phyloP scores from a whole-genome alignment of 208 protist genomes.

The Sergeia podlipaevii region DNA sequence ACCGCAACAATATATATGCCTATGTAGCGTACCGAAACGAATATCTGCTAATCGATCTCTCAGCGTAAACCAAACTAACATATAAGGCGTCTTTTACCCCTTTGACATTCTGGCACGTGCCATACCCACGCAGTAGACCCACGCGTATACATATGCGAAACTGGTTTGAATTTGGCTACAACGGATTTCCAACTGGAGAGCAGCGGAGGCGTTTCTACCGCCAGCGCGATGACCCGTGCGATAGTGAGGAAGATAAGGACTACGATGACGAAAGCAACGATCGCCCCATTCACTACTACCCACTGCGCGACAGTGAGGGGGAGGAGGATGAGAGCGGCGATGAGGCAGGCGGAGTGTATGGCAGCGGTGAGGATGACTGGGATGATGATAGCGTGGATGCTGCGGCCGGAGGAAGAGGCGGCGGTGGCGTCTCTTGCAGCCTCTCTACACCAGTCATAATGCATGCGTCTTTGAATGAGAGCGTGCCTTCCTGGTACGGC shows the following conservation, averaged over 20 bases:
- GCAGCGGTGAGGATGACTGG: neutral
- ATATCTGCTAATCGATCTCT: too few relatives aligned
- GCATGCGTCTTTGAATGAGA: conserved; percentile 32
- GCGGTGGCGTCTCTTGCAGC: conserved; percentile 24
- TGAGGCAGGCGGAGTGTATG: neutral
- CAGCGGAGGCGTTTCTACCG: conserved; percentile 76
- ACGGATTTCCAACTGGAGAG: conserved; percentile 74
- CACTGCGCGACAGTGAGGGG: conserved; percentile 44
- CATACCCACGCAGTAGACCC: too few relatives aligned
- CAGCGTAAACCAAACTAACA: too few relatives aligned
- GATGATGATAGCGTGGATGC: conserved; percentile 1
- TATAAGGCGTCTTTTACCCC: too few relatives aligned
- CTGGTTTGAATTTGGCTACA: conserved; percentile 85
- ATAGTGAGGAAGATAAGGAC: conserved; percentile 78
- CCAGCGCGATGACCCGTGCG: conserved; percentile 80
- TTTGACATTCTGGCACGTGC: too few relatives aligned
- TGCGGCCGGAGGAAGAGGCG: conserved; percentile 1
- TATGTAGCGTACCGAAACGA: too few relatives aligned
- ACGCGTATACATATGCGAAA: too few relatives aligned
- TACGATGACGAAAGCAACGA: conserved; percentile 67
- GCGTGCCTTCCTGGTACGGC: conserved; percentile 29
- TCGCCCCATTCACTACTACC: conserved; percentile 64
- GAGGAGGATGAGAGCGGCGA: conserved; percentile 5
- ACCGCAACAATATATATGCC: too few relatives aligned
- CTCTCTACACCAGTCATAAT: too few relatives aligned